Evolutionary conservation across 148 eudicot genomes (phyloP), one percentile per base, ranked within the genome.

Genomic region (Drosera capensis): DNA sequence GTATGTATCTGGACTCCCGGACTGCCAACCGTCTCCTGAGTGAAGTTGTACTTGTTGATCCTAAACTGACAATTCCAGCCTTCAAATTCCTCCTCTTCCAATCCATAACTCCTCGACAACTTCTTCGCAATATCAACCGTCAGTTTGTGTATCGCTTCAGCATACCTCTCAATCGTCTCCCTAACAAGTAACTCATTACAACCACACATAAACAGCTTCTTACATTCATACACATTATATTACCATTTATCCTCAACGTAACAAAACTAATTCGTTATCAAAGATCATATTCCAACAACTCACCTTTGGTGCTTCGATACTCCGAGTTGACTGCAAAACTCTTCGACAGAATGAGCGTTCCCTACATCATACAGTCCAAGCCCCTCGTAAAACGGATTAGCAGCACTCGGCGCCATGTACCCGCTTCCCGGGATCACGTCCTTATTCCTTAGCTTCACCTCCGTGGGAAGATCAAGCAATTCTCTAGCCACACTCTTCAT

Each of bases 1-100:
- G 94, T 84, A 55, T 84, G 94, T 9, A 74, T 64, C 37, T 74
- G 79, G 15, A 80, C 82, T 2, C 94, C 88, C 17, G 56, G 39
- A 12, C 74, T 62, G 29, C 80, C 82, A 6, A 80, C 49, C 1
- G 58, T 49, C 37, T 77, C 82, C 0, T 52, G 68, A 28, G 73
- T 71, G 60, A 71, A 84, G 40, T 52, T 67, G 66, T 84, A 84
- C 24, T 80, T 77, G 55, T 77, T 84, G 5, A 84, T 80, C 55
- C 88, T 62, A 49, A 80, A 77, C 57, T 76, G 81, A 44, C 76
- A 64, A 38, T 68, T 59, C 94, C 88, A 83, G 1, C 48, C 78
- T 14, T 71, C 63, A 17, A 83, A 66, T 12, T 59, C 58, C 40
- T 57, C 48, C 19, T 43, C 52, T 3, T 51, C 44, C 46, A 70